Evolutionary conservation across 1,284 basidiomycete species (phyloP).

Genomic region (Pascua sp.): DNA sequence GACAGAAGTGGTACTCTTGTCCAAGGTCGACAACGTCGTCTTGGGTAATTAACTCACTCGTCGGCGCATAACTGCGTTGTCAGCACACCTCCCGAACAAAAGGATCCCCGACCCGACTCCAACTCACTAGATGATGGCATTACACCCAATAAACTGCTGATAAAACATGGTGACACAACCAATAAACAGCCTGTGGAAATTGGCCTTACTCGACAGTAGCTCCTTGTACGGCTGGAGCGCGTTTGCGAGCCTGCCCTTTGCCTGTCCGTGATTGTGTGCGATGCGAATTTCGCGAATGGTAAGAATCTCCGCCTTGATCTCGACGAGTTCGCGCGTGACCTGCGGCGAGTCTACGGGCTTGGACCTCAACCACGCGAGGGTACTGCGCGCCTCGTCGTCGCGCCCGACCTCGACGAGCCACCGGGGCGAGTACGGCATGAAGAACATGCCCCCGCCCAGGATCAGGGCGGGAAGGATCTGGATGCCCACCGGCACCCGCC

Average conservation of each 20-base stretch:
- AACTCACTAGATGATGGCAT: conserved; percentile 10
- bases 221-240: conserved; percentile 14
- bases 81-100: neutral
- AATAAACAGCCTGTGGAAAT: conserved; percentile 17
- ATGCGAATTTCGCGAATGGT: conserved; percentile 13
- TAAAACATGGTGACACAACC: conserved; percentile 15
- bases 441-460: conserved; percentile 22
- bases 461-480: conserved; percentile 39
- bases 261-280: neutral
- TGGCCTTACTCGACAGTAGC: conserved; percentile 11
- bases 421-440: conserved; percentile 30
- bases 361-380: conserved; percentile 28
- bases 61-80: too few species aligned
- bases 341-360: conserved; percentile 18
- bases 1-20: too few species aligned
- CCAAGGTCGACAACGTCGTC: neutral
- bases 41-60: conserved; percentile 9
- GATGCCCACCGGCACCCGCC: conserved; percentile 23
- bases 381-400: conserved; percentile 25
- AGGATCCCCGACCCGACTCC: neutral
- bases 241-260: neutral
- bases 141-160: conserved; percentile 22
- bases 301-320: conserved; percentile 32
- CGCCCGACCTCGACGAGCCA: conserved; percentile 30
- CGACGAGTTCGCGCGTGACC: conserved; percentile 29